These are phyloP conservation scores for Hysterangium stoloniferum DNA, from an alignment of 768 basidiomycete genomes.

Conservation along the genomic window DNA sequence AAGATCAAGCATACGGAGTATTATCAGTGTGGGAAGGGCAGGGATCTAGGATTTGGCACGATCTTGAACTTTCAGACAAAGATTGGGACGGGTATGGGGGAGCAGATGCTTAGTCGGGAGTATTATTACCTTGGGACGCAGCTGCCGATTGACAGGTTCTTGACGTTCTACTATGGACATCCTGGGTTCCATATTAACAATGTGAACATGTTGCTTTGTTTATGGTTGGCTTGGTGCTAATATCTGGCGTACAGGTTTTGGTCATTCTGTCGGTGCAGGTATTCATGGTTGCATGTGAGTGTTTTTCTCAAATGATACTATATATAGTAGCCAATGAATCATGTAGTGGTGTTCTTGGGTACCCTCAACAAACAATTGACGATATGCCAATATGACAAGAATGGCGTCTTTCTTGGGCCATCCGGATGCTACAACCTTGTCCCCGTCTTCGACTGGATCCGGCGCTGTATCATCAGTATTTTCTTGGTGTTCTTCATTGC, in stretches of 20 bases:
- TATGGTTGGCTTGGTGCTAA: neutral
- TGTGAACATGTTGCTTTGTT: conserved; percentile 25
- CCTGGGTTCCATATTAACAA: conserved; percentile 99
- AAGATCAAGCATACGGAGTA: conserved; percentile 99
- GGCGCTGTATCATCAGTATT: conserved; percentile 93
- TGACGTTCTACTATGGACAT: conserved; percentile 99
- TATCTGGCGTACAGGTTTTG: conserved; percentile 38
- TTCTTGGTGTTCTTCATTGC: conserved; percentile 98
- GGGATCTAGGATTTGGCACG: conserved; percentile 97
- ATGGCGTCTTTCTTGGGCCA: conserved; percentile 68
- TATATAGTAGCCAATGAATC: conserved; percentile 15
- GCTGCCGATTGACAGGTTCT: conserved; percentile 94
- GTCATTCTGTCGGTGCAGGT: conserved; percentile 95
- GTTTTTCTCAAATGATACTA: neutral
- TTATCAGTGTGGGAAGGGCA: conserved; percentile 97
- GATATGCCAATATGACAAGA: conserved; percentile 72
- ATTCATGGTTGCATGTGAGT: conserved; percentile 86
- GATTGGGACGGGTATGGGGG: conserved; percentile 99
- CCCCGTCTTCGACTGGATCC: conserved; percentile 93
- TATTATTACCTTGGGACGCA: conserved; percentile 99
- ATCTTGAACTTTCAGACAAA: conserved; percentile 99
- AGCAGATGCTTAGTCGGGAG: conserved; percentile 98
- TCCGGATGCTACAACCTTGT: conserved; percentile 90
- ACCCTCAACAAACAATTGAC: conserved; percentile 76
- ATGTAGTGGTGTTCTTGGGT: conserved; percentile 86